These are phyloP conservation scores for Pichia sp. DNA, from an alignment of 1,139 yeast genomes.

Conservation along the genomic window DNA sequence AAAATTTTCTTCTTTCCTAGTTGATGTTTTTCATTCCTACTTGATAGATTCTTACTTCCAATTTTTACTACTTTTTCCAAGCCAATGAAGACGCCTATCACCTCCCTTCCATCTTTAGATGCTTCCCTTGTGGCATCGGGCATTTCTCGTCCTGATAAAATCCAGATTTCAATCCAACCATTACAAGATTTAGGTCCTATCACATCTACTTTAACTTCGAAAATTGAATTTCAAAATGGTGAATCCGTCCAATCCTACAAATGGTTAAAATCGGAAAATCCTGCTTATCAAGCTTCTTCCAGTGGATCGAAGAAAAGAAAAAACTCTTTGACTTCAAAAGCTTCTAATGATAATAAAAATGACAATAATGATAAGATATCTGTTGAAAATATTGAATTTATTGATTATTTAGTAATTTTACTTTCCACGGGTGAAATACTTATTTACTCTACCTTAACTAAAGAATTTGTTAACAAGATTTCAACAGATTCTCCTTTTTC, in stretches of 20 bases:
- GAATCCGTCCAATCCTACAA: slow-evolving; percentile 24
- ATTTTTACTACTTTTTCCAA: neutral
- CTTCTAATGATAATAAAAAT: no score
- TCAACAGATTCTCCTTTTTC: slow-evolving; percentile 27
- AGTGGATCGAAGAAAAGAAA: slow-evolving; percentile 4
- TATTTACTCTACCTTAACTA: slow-evolving; percentile 38
- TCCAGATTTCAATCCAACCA: slow-evolving; percentile 26
- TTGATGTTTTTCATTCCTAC: neutral
- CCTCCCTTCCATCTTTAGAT: slow-evolving; percentile 8
- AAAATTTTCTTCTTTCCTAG: neutral
- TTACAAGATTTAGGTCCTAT: slow-evolving; percentile 15
- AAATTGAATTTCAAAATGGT: slow-evolving; percentile 28
- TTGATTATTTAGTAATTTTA: slow-evolving; percentile 33
- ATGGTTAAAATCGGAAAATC: slow-evolving; percentile 22
- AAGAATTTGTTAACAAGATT: slow-evolving; percentile 34
- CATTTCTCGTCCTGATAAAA: slow-evolving; percentile 24
- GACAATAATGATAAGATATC: no score
- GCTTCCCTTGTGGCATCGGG: slow-evolving; percentile 21
- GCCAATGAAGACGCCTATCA: slow-evolving; percentile 14
- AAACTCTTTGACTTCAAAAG: no score
- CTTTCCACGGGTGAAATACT: slow-evolving; percentile 36
- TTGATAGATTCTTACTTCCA: no score
- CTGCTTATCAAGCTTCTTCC: neutral
- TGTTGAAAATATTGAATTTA: slow-evolving; percentile 7
- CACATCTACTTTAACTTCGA: slow-evolving; percentile 10